Evolutionary conservation across 495 filamentous ascomycete genomes (phyloP), one percentile per base, ranked within the genome.

Genomic region (Chaetomium fimeti): DNA sequence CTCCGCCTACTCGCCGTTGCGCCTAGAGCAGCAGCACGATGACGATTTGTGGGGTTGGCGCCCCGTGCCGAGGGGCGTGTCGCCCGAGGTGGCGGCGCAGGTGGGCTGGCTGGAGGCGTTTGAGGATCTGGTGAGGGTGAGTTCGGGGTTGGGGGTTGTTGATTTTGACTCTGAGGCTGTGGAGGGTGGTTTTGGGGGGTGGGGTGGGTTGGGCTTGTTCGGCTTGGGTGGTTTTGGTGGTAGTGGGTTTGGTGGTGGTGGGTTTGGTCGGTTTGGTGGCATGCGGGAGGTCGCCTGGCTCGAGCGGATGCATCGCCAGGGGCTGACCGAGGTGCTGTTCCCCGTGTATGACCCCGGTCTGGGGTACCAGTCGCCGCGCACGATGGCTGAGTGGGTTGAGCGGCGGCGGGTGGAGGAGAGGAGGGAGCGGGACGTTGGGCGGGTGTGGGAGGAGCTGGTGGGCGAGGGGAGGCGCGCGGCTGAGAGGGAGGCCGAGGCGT

Each of bases 51-150:
- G 32, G 3, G 32, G 71, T 18, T 52, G 47, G 49, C 65, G 71
- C 55, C 76, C 75, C 8, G 61, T 52, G 0, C 75, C 74, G 0
- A 25, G n/a, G 25, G 75, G 67, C 29, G 65, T 70, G 9, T 71
- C 72, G 32, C n/a, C 47, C 32, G 12, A 62, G 62, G 36, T 28
- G 43, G 65, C 62, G n/a, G 40, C 49, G 3, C 28, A 43, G n/a
- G 74, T 75, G 15, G 76, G 72, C 24, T 80, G 78, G 70, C 56
- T 65, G 16, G 77, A 80, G 47, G 77, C 77, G 56, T 79, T 78
- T 52, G 76, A 80, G 55, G 78, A 80, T 63, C 71, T 80, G 25
- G 65, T 80, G 6, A 65, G 62, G 1, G 72, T 61, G 12, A 67
- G 60, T 36, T 68, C 76, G 4, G 77, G 72, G 36, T 48, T 63